Evolutionary conservation across 2,329 filamentous ascomycete genomes (phyloP).

Genomic region (Trichoderma asperellum): DNA sequence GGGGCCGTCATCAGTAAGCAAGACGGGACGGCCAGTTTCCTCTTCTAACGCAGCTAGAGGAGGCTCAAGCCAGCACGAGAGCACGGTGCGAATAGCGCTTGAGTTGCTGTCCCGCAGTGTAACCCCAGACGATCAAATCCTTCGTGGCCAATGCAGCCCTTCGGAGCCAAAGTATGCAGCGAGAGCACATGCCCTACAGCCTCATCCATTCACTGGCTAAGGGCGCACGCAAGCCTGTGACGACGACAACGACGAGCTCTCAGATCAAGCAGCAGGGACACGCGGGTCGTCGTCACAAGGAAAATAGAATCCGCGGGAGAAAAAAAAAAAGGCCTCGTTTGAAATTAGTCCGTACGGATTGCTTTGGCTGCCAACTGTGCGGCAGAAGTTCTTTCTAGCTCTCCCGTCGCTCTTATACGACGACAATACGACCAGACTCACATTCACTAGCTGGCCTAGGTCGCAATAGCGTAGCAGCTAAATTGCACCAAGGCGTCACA

Average conservation of each 20-base stretch:
- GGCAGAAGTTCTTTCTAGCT: background rate
- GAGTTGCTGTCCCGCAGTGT: background rate
- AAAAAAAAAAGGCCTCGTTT: background rate
- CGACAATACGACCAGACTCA: conserved; percentile 14
- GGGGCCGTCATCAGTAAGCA: conserved; percentile 8
- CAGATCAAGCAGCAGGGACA: background rate
- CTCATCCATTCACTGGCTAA: conserved; percentile 1
- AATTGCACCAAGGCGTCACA: background rate
- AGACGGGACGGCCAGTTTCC: background rate
- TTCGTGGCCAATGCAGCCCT: conserved; percentile 23
- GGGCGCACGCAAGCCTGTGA: conserved; percentile 24
- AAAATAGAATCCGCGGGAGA: background rate
- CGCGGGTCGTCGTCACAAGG: conserved; percentile 12
- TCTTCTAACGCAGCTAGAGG: background rate
- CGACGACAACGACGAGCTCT: conserved; percentile 1
- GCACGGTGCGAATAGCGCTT: background rate
- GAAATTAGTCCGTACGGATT: conserved; percentile 28
- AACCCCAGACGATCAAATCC: conserved; percentile 20
- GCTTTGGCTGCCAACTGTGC: conserved; percentile 21
- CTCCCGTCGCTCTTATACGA: conserved; percentile 7
- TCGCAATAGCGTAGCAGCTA: background rate
- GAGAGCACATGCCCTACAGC: conserved; percentile 20
- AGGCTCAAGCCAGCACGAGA: conserved; percentile 7
- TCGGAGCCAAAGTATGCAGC: conserved; percentile 5
- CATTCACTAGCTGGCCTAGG: conserved; percentile 11